These are phyloP conservation scores for Dalbergia cultrata DNA, from an alignment of 306 rosid genomes.

Conservation along the genomic window DNA sequence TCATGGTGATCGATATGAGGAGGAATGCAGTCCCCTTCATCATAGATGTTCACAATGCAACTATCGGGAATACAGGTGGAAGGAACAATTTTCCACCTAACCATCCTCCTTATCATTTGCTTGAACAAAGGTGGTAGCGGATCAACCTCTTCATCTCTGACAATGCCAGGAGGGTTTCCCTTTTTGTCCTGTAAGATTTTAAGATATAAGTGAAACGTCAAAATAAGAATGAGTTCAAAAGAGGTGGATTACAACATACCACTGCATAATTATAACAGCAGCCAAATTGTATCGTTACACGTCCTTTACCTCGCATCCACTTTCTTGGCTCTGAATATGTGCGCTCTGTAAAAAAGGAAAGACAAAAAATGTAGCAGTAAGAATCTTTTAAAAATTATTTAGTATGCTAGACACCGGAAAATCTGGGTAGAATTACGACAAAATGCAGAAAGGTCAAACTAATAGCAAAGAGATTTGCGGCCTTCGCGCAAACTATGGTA, in stretches of 20 bases:
- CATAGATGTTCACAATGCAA: constrained; percentile 78
- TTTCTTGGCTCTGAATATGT: constrained; percentile 69
- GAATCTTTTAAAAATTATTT: not conserved
- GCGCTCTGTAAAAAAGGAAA: constrained; percentile 49
- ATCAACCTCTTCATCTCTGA: constrained; percentile 66
- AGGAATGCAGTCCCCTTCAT: constrained; percentile 78
- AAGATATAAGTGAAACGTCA: not conserved
- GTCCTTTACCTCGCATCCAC: constrained; percentile 84
- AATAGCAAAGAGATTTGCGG: too few species aligned
- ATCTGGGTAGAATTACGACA: not conserved
- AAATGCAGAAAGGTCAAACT: too few species aligned
- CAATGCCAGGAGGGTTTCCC: constrained; percentile 70
- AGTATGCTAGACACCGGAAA: too few species aligned
- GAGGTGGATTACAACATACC: constrained; percentile 42
- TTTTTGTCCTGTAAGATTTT: constrained; percentile 59
- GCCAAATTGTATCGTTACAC: constrained; percentile 71
- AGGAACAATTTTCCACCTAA: constrained; percentile 60
- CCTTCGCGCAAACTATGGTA: too few species aligned
- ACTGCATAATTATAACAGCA: constrained; percentile 74
- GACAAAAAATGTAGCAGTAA: constrained; percentile 2
- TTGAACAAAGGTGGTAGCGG: constrained; percentile 66
- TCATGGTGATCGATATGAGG: constrained; percentile 76
- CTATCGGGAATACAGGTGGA: constrained; percentile 65
- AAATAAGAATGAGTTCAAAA: not conserved
- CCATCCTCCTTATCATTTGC: constrained; percentile 68